phyloP scores from a whole-genome alignment of 805 yeast genomes.

The Hanseniaspora lachancei region DNA sequence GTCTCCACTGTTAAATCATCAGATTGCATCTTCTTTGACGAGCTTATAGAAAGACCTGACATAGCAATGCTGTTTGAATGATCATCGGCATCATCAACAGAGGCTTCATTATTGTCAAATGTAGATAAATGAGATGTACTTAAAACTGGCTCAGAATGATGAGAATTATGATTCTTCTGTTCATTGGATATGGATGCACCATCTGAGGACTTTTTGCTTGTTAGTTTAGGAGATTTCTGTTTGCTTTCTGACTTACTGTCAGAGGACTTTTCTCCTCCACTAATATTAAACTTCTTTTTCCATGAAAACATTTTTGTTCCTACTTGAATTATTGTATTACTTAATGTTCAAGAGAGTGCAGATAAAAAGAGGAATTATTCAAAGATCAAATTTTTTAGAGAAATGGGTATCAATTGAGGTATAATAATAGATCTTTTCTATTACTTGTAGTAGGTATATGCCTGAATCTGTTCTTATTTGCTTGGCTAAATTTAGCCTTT shows the following conservation, averaged over 20 bases:
- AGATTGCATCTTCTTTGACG: background rate
- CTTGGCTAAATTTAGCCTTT: too few relatives aligned
- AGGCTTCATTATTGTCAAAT: background rate
- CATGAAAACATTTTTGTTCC: slow-evolving; percentile 8
- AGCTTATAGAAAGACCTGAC: background rate
- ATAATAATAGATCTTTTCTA: too few relatives aligned
- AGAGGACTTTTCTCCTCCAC: background rate
- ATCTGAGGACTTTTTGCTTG: background rate
- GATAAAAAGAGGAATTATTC: too few relatives aligned
- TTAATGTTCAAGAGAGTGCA: too few relatives aligned
- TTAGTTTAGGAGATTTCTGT: background rate
- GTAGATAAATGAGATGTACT: background rate
- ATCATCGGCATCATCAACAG: background rate
- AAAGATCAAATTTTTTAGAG: too few relatives aligned
- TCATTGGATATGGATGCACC: background rate
- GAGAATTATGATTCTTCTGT: background rate
- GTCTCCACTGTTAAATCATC: background rate
- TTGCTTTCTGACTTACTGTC: background rate
- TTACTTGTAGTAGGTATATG: background rate
- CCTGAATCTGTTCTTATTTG: too few relatives aligned
- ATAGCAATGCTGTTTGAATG: background rate
- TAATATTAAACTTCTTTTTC: slow-evolving; percentile 11
- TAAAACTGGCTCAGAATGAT: background rate
- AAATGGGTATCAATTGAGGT: too few relatives aligned
- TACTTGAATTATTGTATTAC: too few relatives aligned